Conservation (phyloP, 2,329 filamentous ascomycete species). For the Metarhizium rileyi region DNA sequence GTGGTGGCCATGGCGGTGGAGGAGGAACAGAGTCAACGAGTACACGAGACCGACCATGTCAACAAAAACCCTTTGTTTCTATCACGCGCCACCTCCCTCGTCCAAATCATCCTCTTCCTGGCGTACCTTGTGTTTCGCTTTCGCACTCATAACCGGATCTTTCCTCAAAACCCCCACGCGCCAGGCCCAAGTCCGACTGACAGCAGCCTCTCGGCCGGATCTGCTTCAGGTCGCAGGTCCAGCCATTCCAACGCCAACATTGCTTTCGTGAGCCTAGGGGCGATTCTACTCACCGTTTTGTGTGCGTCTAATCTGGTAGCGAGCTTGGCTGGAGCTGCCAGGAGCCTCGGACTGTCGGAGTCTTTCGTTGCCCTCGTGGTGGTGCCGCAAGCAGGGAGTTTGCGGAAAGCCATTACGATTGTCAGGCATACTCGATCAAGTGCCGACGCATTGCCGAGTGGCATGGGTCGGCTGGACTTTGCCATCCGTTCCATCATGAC, state of each 20-base stretch:
- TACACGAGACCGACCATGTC: not conserved
- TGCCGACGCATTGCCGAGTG: not conserved
- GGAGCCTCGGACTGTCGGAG: not conserved
- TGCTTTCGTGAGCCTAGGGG: not conserved
- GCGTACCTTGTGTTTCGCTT: slow-evolving; percentile 11
- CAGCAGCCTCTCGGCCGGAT: not conserved
- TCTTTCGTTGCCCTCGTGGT: slow-evolving; percentile 4
- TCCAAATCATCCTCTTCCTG: slow-evolving; percentile 9
- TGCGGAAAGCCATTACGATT: slow-evolving; percentile 4
- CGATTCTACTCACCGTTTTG: not conserved
- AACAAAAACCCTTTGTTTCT: slow-evolving; percentile 8
- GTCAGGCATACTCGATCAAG: slow-evolving; percentile 1
- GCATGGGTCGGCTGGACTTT: slow-evolving; percentile 5
- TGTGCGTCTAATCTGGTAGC: not conserved
- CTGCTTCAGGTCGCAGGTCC: not conserved
- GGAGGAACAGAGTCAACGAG: not conserved
- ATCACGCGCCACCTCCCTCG: slow-evolving; percentile 8
- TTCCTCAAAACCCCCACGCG: slow-evolving; percentile 5
- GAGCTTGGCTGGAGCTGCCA: not conserved
- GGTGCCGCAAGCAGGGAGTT: slow-evolving; percentile 3
- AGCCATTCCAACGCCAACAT: not conserved
- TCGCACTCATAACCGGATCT: slow-evolving; percentile 9
- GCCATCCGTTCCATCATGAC: slow-evolving; percentile 7
- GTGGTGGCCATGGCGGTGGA: slow-evolving; percentile 7
- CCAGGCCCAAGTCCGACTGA: not conserved